Evolutionary conservation across 495 filamentous ascomycete species (phyloP), one percentile per base, ranked within the genome.

Genomic region (Annulohypoxylon stygium): DNA sequence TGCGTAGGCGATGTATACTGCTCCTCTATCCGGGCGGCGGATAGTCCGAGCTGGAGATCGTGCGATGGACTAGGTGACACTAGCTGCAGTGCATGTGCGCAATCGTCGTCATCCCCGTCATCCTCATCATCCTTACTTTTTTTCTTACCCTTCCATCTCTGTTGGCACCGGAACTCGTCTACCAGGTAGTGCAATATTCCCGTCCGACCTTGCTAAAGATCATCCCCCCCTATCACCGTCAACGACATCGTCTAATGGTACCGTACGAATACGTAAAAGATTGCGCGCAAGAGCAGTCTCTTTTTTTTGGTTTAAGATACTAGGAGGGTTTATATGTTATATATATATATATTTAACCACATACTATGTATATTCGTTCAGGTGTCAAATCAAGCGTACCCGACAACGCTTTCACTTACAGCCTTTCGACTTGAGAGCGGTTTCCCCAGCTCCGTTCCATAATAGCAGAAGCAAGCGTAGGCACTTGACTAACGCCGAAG

Each of bases 11-110:
- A 47, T 47, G 47, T 23, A 30, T 14, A 30, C 30, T 54, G 30
- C 53, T 33, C 20, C 53, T 61, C 23, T 65, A 74, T 69, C 66
- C 66, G 71, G 67, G 26, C 62, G 66, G 71, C 57, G 66, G 66
- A 74, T 70, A 67, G 71, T 67, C 67, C 71, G 71, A 70, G 43
- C 57, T 62, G 67, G 66, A 69, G 61, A 74, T 70, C 30, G 57
- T 68, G 57, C 47, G 36, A 67, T 67, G 63, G 7, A 62, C 61
- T 69, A 43, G 64, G 59, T 68, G 43, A 51, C 65, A 57, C 64
- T 53, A 65, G 61, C 66, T 69, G 71, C 66, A 69, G 65, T 65
- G 43, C 65, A 73, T 73, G 65, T 69, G 50, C 61, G 67, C 71
- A 67, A 70, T 74, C 66, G 51, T 70, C 53, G 62, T 71, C 61